Evolutionary conservation across 2,329 filamentous ascomycete species (phyloP), one percentile per base, ranked within the genome.

Genomic region (Mariannaea elegans): DNA sequence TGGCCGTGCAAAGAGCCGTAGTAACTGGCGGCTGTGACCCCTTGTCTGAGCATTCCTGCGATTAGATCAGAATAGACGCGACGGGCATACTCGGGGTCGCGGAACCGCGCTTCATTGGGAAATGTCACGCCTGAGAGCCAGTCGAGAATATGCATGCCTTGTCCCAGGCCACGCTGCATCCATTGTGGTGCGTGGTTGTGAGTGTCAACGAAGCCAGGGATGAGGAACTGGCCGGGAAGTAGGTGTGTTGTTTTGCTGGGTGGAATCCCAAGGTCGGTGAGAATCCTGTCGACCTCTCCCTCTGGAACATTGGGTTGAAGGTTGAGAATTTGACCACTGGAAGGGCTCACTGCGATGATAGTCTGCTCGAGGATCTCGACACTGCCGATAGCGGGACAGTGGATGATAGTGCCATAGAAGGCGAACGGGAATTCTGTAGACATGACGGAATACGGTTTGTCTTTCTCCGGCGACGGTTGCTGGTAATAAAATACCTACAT

Each of bases 131-230:
- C 73, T 23, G 84, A 78, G 2, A 90, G 78, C 88, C 88, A 91
- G 69, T 89, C 84, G 9, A 88, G 76, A 59, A 85, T 83, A 63
- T 84, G 79, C 72, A 82, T 75, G 58, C 82, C 77, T 66, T 83
- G 80, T 10, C 80, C 80, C 9, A 83, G 73, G 21, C 82, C 80
- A 19, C 80, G 76, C 72, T 80, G 77, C 19, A 78, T 73, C 78
- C 79, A 83, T 65, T 85, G 81, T 34, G 87, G 87, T 1, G 88
- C 88, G 68, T 91, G 88, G 65, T 88, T 88, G 74, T 90, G 88
- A 1, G 87, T 90, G 75, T 90, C 88, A 52, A 90, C 77, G 66
- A 88, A 84, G 41, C 85, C 85, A 0, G 86, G 86, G 56, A 87
- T 81, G 46, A 88, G 72, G 65, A 88, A 86, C 44, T 84, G 74